phyloP scores from a whole-genome alignment of 495 filamentous ascomycete genomes.

The Penicillium atrosanguineum region DNA sequence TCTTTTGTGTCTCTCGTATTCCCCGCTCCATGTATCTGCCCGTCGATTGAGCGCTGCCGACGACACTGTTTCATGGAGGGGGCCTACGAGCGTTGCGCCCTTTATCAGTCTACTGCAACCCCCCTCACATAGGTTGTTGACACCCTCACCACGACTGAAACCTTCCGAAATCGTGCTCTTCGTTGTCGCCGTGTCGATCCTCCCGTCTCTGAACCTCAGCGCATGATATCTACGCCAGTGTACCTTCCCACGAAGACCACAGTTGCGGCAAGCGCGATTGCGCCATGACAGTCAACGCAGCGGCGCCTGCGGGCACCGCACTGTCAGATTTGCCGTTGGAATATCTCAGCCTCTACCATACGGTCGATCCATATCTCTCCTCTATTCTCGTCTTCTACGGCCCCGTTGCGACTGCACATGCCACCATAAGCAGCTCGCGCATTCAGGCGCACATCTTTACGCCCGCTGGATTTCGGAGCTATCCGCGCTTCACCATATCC shows the following conservation, averaged over 20 bases:
- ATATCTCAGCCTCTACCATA: constrained; percentile 75
- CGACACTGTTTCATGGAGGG: constrained; percentile 22
- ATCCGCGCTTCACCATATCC: constrained; percentile 85
- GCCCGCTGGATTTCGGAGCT: constrained; percentile 81
- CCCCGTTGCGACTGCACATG: constrained; percentile 76
- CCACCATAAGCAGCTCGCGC: constrained; percentile 80
- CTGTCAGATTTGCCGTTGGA: constrained; percentile 63
- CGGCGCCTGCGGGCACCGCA: constrained; percentile 22
- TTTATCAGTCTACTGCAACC: constrained; percentile 6
- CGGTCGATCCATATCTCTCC: constrained; percentile 71
- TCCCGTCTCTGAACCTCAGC: constrained; percentile 1
- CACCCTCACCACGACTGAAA: constrained; percentile 3
- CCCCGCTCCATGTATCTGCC: background rate
- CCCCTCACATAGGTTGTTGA: constrained; percentile 15
- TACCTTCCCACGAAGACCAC: background rate
- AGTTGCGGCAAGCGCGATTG: constrained; percentile 13
- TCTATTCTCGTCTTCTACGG: constrained; percentile 84
- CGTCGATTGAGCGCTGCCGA: background rate
- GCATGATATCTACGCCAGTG: background rate
- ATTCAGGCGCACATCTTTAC: constrained; percentile 92
- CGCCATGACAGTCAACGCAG: constrained; percentile 37
- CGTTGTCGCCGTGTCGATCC: constrained; percentile 6
- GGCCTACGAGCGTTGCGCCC: constrained; percentile 15
- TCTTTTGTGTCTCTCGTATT: constrained; percentile 4
- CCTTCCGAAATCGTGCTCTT: background rate